Conservation (phyloP, 495 filamentous ascomycete species). For the Aspergillus nidulans region DNA sequence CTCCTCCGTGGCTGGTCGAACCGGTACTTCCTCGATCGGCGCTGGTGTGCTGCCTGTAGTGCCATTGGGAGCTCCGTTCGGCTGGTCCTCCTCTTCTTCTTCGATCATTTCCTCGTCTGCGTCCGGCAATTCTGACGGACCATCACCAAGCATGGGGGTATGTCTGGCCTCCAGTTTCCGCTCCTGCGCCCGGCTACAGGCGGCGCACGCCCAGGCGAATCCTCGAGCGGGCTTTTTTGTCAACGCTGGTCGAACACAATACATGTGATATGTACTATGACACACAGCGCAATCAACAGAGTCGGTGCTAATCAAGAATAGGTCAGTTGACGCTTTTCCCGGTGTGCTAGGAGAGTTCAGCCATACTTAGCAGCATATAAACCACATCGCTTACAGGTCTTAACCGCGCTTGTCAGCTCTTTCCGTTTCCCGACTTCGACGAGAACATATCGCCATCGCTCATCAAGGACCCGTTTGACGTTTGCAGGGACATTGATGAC, state of each 20-base stretch:
- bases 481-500: conserved; percentile 94
- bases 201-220: conserved; percentile 96
- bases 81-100: conserved; percentile 71
- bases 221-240: conserved; percentile 96
- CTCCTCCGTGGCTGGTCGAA: conserved; percentile 75
- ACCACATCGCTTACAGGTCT: conserved; percentile 87
- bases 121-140: conserved; percentile 56
- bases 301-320: conserved; percentile 60
- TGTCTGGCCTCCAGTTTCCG: conserved; percentile 86
- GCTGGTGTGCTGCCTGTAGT: conserved; percentile 58
- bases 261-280: conserved; percentile 95
- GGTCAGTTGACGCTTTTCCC: background rate
- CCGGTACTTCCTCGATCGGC: conserved; percentile 46
- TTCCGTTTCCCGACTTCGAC: conserved; percentile 88
- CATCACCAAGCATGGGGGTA: conserved; percentile 61
- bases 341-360: background rate
- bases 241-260: conserved; percentile 87
- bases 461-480: conserved; percentile 91
- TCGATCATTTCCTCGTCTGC: conserved; percentile 73
- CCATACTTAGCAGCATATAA: conserved; percentile 84
- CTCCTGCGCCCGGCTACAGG: conserved; percentile 92
- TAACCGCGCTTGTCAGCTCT: conserved; percentile 93
- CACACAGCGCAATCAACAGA: conserved; percentile 98
- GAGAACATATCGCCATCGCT: conserved; percentile 91
- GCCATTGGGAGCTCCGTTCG: conserved; percentile 42